Conservation (phyloP, 805 yeast genomes). For the Sungouiella blattae region DNA sequence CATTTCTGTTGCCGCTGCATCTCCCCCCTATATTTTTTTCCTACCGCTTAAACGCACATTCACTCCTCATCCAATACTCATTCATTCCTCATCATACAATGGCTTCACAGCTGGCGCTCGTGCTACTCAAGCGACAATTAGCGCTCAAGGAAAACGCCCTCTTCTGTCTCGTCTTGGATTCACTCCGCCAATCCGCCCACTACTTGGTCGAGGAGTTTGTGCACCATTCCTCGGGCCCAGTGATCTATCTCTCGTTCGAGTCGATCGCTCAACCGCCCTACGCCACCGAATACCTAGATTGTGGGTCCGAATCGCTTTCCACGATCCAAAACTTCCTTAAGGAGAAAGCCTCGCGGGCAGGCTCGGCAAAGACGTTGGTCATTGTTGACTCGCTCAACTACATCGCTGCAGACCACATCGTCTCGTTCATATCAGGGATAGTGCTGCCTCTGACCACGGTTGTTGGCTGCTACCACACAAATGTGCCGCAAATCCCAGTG, state of each 20-base stretch:
- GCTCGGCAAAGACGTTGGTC: constrained; percentile 36
- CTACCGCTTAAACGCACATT: too few species aligned
- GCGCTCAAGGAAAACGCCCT: constrained; percentile 73
- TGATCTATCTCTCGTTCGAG: constrained; percentile 66
- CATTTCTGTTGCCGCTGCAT: too few species aligned
- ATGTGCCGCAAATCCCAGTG: constrained; percentile 38
- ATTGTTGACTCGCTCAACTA: constrained; percentile 70
- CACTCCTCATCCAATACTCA: background rate
- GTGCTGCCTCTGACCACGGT: constrained; percentile 30
- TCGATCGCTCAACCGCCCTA: constrained; percentile 51
- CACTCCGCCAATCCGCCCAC: constrained; percentile 63
- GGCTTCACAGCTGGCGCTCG: constrained; percentile 37
- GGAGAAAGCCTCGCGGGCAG: constrained; percentile 13
- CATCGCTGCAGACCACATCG: constrained; percentile 42
- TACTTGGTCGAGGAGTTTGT: constrained; percentile 57
- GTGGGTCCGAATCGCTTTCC: constrained; percentile 20
- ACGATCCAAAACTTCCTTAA: constrained; percentile 21
- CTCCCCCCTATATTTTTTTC: too few species aligned
- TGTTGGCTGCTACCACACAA: constrained; percentile 36
- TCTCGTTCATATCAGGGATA: constrained; percentile 48
- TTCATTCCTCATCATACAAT: too few species aligned
- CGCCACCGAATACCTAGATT: constrained; percentile 48
- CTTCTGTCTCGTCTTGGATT: constrained; percentile 65
- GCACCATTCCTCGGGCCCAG: constrained; percentile 33
- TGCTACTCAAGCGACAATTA: constrained; percentile 64